Percentiles rank a stretch among this genome's conserved stretches.
Evolutionary conservation across 2,329 filamentous ascomycete species (phyloP).

Genomic region (Pseudogymnoascus pannorum): DNA sequence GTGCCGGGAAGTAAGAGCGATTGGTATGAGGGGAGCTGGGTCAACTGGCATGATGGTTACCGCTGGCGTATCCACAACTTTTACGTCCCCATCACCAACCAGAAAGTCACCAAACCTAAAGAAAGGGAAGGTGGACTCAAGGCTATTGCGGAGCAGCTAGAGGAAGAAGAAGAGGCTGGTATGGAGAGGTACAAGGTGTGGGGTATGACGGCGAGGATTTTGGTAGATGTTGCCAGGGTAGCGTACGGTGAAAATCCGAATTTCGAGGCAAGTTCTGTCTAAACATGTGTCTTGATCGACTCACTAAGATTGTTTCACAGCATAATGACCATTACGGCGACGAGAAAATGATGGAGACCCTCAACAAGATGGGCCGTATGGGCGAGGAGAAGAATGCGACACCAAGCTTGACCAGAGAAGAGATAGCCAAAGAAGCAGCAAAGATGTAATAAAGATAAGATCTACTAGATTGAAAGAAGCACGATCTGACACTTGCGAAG

Average conservation of each 20-base stretch:
- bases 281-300: neutral
- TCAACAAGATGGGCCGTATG: conserved; percentile 50
- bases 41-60: conserved; percentile 60
- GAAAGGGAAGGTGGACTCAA: conserved; percentile 35
- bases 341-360: conserved; percentile 53
- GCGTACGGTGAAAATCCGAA: conserved; percentile 78
- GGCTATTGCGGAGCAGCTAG: conserved; percentile 36
- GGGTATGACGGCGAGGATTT: conserved; percentile 87
- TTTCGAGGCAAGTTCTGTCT: conserved; percentile 52
- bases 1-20: conserved; percentile 28
- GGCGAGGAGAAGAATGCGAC: conserved; percentile 33
- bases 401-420: neutral
- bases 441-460: conserved; percentile 3
- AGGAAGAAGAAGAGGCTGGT: conserved; percentile 38
- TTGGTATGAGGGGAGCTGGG: conserved; percentile 86
- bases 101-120: conserved; percentile 57
- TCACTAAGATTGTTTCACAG: conserved; percentile 15
- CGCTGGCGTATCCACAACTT: conserved; percentile 90
- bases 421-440: conserved; percentile 4
- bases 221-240: conserved; percentile 79
- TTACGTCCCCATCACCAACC: conserved; percentile 70
- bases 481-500: neutral
- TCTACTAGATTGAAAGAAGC: neutral
- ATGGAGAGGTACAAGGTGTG: conserved; percentile 71
- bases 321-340: conserved; percentile 36